A percentile compares a stretch with the other conserved stretches of the same genome.
Conservation (phyloP, 495 filamentous ascomycete genomes). For the Lophiotrema nucula region DNA sequence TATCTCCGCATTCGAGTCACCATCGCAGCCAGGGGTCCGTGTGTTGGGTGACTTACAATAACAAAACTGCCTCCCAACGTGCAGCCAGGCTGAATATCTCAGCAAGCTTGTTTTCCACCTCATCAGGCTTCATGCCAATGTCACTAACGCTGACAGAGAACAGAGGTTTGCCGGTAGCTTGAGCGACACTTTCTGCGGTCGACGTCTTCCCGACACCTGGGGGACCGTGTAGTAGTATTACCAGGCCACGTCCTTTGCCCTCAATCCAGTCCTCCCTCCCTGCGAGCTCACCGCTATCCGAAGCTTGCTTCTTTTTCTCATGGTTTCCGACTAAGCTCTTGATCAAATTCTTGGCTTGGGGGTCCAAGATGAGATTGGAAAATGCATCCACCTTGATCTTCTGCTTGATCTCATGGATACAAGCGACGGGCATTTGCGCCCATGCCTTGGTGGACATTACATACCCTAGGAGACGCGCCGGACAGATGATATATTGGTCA, state of each 20-base stretch:
- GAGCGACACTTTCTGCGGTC: conserved; percentile 16
- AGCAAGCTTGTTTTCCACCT: conserved; percentile 5
- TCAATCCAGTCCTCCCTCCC: neutral
- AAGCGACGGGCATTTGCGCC: neutral
- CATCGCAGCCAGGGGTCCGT: neutral
- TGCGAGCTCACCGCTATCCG: neutral
- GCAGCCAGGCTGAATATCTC: conserved; percentile 6
- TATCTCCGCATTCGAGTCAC: neutral
- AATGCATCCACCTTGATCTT: neutral
- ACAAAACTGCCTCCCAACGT: conserved; percentile 6
- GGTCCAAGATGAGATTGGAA: neutral
- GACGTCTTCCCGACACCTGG: conserved; percentile 6
- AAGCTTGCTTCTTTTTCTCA: neutral
- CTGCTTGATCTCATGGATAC: neutral
- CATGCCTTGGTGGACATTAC: neutral
- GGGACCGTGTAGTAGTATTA: neutral
- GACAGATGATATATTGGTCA: conserved; percentile 6
- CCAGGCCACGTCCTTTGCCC: conserved; percentile 1
- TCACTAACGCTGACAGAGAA: neutral
- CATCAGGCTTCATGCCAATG: conserved; percentile 1
- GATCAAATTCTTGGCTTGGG: neutral
- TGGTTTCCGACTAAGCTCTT: neutral
- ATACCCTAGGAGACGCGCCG: neutral
- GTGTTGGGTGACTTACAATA: too few species aligned
- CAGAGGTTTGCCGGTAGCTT: conserved; percentile 2